phyloP scores from a whole-genome alignment of 1,284 basidiomycete species.

The Tremellales sp. region DNA sequence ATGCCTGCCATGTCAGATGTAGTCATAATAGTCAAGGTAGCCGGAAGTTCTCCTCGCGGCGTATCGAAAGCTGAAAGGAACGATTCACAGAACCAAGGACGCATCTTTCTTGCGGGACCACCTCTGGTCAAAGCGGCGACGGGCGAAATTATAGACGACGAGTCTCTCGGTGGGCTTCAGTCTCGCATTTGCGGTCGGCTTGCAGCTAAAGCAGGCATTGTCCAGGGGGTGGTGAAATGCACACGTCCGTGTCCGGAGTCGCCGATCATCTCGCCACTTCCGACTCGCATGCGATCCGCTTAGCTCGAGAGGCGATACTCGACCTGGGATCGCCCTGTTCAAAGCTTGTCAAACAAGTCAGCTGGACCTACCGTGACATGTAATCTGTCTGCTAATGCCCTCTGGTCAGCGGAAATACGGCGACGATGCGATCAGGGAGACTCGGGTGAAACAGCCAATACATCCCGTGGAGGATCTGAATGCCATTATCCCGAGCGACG shows the following conservation, averaged over 20 bases:
- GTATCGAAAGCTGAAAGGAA: neutral
- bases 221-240: slow-evolving; percentile 72
- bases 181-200: neutral
- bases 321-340: no score
- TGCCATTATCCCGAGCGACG: slow-evolving; percentile 85
- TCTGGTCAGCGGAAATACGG: no score
- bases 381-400: no score
- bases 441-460: slow-evolving; percentile 55
- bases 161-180: slow-evolving; percentile 65
- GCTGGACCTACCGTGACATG: no score
- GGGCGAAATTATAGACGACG: slow-evolving; percentile 88
- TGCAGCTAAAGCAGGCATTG: neutral
- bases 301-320: slow-evolving; percentile 74
- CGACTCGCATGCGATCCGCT: slow-evolving; percentile 81
- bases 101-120: slow-evolving; percentile 93
- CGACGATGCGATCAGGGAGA: no score
- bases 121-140: slow-evolving; percentile 93
- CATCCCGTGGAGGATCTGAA: slow-evolving; percentile 78
- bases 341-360: no score
- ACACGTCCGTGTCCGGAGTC: slow-evolving; percentile 87
- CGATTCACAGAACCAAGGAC: slow-evolving; percentile 72
- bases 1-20: slow-evolving; percentile 96
- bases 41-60: neutral
- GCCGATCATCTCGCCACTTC: slow-evolving; percentile 86
- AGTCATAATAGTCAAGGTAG: slow-evolving; percentile 74